phyloP scores from a whole-genome alignment of 31 red algal species.

The Endocladia muricata region DNA sequence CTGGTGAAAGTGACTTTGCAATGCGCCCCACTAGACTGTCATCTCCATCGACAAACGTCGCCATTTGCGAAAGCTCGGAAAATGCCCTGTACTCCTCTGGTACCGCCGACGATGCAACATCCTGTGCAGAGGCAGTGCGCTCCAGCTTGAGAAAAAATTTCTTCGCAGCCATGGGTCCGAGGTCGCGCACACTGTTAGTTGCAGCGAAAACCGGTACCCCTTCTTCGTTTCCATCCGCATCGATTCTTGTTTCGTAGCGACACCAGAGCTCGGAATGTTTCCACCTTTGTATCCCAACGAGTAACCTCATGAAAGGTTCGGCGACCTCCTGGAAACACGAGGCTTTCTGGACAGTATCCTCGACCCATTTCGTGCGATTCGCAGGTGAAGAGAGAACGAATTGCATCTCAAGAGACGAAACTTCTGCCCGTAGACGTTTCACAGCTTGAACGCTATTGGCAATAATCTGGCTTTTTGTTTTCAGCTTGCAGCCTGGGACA shows the following conservation, averaged over 20 bases:
- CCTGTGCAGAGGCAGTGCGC: constrained; percentile 21
- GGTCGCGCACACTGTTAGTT: constrained; percentile 19
- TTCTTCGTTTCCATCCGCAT: background rate
- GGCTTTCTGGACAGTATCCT: constrained; percentile 25
- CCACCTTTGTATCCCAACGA: constrained; percentile 49
- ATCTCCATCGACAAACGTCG: constrained; percentile 32
- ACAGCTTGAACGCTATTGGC: constrained; percentile 46
- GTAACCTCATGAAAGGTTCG: constrained; percentile 55
- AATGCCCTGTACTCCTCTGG: constrained; percentile 24
- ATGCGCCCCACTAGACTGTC: constrained; percentile 54
- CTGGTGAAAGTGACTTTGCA: constrained; percentile 36
- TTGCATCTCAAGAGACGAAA: constrained; percentile 46
- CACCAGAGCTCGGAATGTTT: constrained; percentile 67
- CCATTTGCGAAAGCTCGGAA: constrained; percentile 26
- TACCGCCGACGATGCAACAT: constrained; percentile 7
- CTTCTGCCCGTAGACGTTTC: constrained; percentile 28
- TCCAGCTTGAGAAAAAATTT: constrained; percentile 36
- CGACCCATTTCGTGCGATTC: constrained; percentile 64
- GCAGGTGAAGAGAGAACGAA: constrained; percentile 50
- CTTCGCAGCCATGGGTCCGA: background rate
- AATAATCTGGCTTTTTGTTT: constrained; percentile 61
- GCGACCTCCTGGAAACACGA: constrained; percentile 36
- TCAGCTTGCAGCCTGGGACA: constrained; percentile 45
- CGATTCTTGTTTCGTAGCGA: constrained; percentile 13
- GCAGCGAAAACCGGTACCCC: constrained; percentile 2